Conservation (phyloP, 768 basidiomycete genomes). For the Phaeotremella skinneri region DNA sequence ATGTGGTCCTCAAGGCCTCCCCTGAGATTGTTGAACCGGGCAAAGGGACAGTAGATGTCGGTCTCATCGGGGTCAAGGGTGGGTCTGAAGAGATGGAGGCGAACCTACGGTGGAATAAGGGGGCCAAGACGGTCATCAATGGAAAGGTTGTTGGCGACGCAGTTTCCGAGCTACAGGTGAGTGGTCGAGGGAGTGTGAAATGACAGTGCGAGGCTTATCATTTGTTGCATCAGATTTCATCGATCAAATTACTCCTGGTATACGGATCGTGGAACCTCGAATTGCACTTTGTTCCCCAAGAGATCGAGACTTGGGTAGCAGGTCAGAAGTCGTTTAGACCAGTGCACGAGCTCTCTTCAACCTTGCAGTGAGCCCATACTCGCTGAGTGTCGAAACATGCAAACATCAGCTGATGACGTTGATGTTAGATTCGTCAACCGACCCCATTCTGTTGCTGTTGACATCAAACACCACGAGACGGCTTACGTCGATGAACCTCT, state of each 20-base stretch:
- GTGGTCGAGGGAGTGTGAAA: conserved; percentile 26
- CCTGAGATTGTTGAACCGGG: not conserved
- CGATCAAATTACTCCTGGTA: conserved; percentile 50
- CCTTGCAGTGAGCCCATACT: conserved; percentile 25
- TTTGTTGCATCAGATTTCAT: conserved; percentile 24
- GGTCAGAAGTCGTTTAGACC: conserved; percentile 6
- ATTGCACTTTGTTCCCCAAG: conserved; percentile 58
- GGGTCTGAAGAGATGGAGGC: conserved; percentile 49
- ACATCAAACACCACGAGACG: conserved; percentile 62
- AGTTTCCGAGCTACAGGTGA: conserved; percentile 61
- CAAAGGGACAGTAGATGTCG: conserved; percentile 38
- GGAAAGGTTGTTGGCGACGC: conserved; percentile 61
- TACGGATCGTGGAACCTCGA: conserved; percentile 69
- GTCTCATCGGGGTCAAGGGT: conserved; percentile 56
- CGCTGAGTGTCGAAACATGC: not conserved
- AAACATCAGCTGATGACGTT: not conserved
- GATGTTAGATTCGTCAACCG: conserved; percentile 54
- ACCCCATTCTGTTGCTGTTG: conserved; percentile 61
- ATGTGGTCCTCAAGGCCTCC: conserved; percentile 59
- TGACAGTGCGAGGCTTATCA: not conserved
- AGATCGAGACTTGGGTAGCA: conserved; percentile 18
- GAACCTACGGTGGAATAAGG: conserved; percentile 62
- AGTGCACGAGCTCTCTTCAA: conserved; percentile 11
- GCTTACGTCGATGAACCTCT: conserved; percentile 80
- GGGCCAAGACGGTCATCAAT: conserved; percentile 59